A percentile compares a stretch with the other conserved stretches of the same genome.
Evolutionary conservation across 768 basidiomycete genomes (phyloP).

Genomic region (Lenzites betulinus): DNA sequence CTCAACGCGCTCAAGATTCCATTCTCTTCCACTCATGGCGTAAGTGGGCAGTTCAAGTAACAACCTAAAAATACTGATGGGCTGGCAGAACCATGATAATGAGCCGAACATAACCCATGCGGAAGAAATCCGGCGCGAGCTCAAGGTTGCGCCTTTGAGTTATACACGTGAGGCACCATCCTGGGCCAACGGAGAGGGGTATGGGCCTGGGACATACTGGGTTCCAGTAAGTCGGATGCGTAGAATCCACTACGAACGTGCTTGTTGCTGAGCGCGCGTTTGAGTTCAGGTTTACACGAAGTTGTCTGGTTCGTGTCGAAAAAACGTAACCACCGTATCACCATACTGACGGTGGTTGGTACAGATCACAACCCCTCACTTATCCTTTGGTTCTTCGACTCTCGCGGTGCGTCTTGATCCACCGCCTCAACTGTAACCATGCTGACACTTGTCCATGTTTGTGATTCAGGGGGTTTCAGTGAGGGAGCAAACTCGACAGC

Average conservation of each 20-base stretch:
- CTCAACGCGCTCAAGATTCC: slow-evolving; percentile 58
- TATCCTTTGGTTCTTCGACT: slow-evolving; percentile 80
- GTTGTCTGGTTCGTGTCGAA: slow-evolving; percentile 33
- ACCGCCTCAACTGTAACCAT: background rate
- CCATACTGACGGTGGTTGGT: background rate
- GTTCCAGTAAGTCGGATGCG: slow-evolving; percentile 53
- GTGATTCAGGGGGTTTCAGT: slow-evolving; percentile 50
- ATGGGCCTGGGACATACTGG: slow-evolving; percentile 75
- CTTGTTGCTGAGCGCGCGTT: background rate
- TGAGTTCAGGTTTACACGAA: slow-evolving; percentile 43
- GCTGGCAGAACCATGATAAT: slow-evolving; percentile 71
- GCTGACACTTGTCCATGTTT: background rate
- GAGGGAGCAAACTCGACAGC: slow-evolving; percentile 44
- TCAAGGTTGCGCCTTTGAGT: slow-evolving; percentile 52
- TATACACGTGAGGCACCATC: slow-evolving; percentile 64
- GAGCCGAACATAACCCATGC: slow-evolving; percentile 70
- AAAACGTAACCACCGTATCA: background rate
- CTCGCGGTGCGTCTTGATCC: slow-evolving; percentile 47
- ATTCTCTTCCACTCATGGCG: slow-evolving; percentile 71
- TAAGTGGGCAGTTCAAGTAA: slow-evolving; percentile 34
- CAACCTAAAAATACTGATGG: no score
- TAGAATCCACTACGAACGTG: background rate
- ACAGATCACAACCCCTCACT: slow-evolving; percentile 52
- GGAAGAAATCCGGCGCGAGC: slow-evolving; percentile 67
- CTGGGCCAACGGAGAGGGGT: slow-evolving; percentile 59